Base-by-base conservation (phyloP, 1,139 yeast genomes). In the Suhomyces kunorum region DNA sequence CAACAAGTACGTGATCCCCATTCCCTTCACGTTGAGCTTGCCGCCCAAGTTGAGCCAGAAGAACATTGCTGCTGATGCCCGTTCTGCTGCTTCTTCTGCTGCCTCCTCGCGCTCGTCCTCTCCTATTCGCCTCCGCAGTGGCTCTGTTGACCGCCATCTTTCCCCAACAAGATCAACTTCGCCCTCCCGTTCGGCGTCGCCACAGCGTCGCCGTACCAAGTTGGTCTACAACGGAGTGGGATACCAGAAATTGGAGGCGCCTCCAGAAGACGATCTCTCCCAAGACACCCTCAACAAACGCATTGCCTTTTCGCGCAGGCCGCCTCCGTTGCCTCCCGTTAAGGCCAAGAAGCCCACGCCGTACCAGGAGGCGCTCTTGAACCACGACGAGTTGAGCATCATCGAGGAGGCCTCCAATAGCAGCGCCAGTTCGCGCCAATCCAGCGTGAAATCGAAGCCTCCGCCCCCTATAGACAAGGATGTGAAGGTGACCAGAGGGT, bases 1-100 rank as follows among this genome's bases (percentile, higher is more conserved):
- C 13, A 44, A 56, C 32, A 58, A 59, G 39, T 66, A 71, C 44
- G 66, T 64, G 5, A 71, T 71, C 25, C 77, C 78, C 5, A 66
- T 72, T 32, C 78, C 78, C 6, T 69, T 71, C 49, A 64, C 73
- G 4, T 53, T 72, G 31, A 61, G 61, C 30, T 52, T 72, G 31
- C 78, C 78, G 2, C 78, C 78, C 4, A 68, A 64, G 45, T 57
- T 71, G 39, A 65, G 71, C 43, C 61, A 63, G 3, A 55, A 53
- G 28, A 63, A 62, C 52, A 36, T 42, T 11, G 40, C 33, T 5
- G 29, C 40, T 27, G 48, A 45, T n/a, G n/a, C n/a, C n/a, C n/a
- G n/a, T n/a, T n/a, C n/a, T n/a, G n/a, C n/a, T n/a, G n/a, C n/a
- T n/a, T n/a, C n/a, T 8, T 14, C 26, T 6, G n/a, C 24, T 24